Evolutionary conservation across 176 grass and related monocot genomes (phyloP).

Genomic region (Echinochloa phyllopogon): DNA sequence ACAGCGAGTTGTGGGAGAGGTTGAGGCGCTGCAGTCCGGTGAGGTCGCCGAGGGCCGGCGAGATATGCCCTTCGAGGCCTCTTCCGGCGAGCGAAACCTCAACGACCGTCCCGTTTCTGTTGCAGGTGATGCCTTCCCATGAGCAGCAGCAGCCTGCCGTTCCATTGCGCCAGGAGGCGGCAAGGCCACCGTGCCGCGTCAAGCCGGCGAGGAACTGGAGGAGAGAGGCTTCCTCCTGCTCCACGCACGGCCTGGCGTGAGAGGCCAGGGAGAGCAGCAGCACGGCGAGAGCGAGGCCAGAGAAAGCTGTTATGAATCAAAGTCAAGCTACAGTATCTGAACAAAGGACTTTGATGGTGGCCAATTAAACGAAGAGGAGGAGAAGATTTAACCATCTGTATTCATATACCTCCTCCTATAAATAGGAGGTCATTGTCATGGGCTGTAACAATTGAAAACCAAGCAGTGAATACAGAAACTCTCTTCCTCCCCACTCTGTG

Average conservation of each 20-base stretch:
- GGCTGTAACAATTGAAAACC: no score
- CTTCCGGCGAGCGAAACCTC: neutral
- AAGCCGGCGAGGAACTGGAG: constrained; percentile 36
- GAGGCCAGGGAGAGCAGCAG: neutral
- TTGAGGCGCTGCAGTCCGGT: constrained; percentile 13
- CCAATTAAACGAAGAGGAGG: no score
- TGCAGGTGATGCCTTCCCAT: constrained; percentile 32
- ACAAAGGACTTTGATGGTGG: no score
- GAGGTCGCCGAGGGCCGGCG: constrained; percentile 21
- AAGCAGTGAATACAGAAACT: no score
- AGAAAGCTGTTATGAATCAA: no score
- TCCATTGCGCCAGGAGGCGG: neutral
- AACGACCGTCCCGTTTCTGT: neutral
- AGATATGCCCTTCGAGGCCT: constrained; percentile 29
- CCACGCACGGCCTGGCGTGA: neutral
- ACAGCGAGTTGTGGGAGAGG: constrained; percentile 36
- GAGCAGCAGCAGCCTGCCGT: neutral
- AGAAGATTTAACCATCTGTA: no score
- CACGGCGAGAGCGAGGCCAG: neutral
- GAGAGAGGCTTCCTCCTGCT: constrained; percentile 30
- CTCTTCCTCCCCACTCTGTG: no score
- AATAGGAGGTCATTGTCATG: no score
- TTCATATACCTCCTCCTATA: no score
- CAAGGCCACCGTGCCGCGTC: neutral
- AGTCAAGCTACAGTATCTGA: no score